Evolutionary conservation across 75 land plant genomes (phyloP), one percentile per base, ranked within the genome.

Genomic region (Pinus albicaulis): DNA sequence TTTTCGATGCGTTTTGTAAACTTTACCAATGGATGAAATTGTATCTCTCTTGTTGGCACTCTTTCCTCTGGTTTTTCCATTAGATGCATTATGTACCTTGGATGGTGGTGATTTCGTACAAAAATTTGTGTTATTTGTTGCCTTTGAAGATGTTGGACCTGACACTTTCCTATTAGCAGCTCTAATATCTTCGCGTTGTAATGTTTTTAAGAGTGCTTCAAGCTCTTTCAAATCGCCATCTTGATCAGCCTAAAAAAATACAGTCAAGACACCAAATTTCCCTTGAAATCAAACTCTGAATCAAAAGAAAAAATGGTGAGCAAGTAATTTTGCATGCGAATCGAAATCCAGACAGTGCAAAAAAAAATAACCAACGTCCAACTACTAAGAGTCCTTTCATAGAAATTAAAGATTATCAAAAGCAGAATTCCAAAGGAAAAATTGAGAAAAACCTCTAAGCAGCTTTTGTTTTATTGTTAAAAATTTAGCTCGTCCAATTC

Each of bases 381-480:
- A n/a, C n/a, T n/a, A n/a, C n/a, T n/a, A n/a, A n/a, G n/a, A n/a
- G n/a, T n/a, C n/a, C n/a, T n/a, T n/a, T n/a, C n/a, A n/a, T n/a
- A n/a, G n/a, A n/a, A n/a, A n/a, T n/a, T n/a, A n/a, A n/a, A n/a
- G n/a, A n/a, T n/a, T n/a, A n/a, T n/a, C n/a, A n/a, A n/a, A n/a
- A n/a, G n/a, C n/a, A n/a, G n/a, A n/a, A n/a, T n/a, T n/a, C n/a
- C n/a, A n/a, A n/a, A n/a, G n/a, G n/a, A n/a, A n/a, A n/a, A n/a
- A n/a, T n/a, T n/a, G n/a, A n/a, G n/a, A n/a, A 28, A 63, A 38
- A 82, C 85, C 85, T 78, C 71, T 82, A 19, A 85, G 85, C 75
- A 85, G 61, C 22, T 65, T 73, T 57, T 84, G 80, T 57, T 77
- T 57, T 28, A 81, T 77, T 16, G 84, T 76, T 28, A 81, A 62